A percentile compares a stretch with the other conserved stretches of the same genome.
Evolutionary conservation across 371 early-diverging fungal species (phyloP).

Genomic region (Lichtheimia corymbifera): DNA sequence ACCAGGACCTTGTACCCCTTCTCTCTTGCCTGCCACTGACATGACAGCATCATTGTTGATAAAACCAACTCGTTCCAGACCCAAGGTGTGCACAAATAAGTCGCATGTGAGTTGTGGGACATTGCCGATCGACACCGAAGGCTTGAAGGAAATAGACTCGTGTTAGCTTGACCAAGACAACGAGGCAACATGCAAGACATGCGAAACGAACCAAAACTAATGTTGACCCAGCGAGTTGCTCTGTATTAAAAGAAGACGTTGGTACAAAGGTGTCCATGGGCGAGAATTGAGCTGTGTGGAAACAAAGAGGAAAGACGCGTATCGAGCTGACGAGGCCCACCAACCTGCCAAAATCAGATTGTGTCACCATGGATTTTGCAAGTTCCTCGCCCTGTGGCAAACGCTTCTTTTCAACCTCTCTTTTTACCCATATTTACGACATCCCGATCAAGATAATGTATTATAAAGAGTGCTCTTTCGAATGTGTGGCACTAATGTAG

Average conservation of each 20-base stretch:
- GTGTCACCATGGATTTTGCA: too few species aligned
- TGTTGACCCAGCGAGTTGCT: constrained; percentile 40
- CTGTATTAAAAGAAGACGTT: constrained; percentile 36
- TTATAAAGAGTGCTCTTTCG: too few species aligned
- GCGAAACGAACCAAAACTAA: constrained; percentile 38
- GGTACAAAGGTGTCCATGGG: constrained; percentile 48
- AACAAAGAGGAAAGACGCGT: too few species aligned
- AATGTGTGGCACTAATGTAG: too few species aligned
- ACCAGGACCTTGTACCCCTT: constrained; percentile 26
- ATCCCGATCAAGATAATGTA: too few species aligned
- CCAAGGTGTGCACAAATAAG: constrained; percentile 67
- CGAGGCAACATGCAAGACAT: not conserved
- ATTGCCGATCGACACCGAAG: constrained; percentile 80
- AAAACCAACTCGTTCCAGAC: constrained; percentile 66
- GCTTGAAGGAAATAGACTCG: constrained; percentile 27
- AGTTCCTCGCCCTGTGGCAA: too few species aligned
- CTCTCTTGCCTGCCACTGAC: constrained; percentile 52
- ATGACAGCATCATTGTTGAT: constrained; percentile 60
- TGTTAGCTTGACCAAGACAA: not conserved
- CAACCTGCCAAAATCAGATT: too few species aligned
- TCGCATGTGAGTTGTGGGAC: constrained; percentile 77
- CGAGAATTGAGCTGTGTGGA: not conserved
- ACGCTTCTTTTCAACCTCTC: too few species aligned
- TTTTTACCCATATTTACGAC: too few species aligned
- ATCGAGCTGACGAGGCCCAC: too few species aligned